A percentile compares a stretch with the other conserved stretches of the same genome.
Evolutionary conservation across 495 filamentous ascomycete species (phyloP).

Genomic region (Neurospora discreta): DNA sequence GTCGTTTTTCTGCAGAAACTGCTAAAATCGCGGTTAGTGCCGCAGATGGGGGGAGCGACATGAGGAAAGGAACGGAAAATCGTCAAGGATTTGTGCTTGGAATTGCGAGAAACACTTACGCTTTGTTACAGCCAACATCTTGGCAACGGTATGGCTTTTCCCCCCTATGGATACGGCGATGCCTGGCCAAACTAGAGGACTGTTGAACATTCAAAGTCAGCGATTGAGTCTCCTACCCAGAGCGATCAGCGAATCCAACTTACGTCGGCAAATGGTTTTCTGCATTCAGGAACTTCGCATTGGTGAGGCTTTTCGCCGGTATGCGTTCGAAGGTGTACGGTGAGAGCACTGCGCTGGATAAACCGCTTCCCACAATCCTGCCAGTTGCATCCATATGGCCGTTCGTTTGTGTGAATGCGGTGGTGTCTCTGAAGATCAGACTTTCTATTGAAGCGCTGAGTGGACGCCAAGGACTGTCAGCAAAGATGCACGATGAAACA

Average conservation of each 20-base stretch:
- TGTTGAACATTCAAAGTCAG: conserved; percentile 33
- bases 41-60: conserved; percentile 7
- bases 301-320: conserved; percentile 85
- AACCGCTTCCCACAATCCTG: conserved; percentile 76
- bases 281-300: conserved; percentile 69
- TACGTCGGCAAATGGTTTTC: conserved; percentile 81
- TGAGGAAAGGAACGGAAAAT: not conserved
- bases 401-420: conserved; percentile 83
- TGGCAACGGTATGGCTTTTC: conserved; percentile 76
- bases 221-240: not conserved
- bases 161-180: conserved; percentile 79
- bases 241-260: conserved; percentile 16
- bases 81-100: not conserved
- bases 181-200: conserved; percentile 81
- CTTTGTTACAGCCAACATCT: conserved; percentile 68
- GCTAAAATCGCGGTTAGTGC: conserved; percentile 17
- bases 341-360: conserved; percentile 80
- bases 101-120: conserved; percentile 36
- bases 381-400: conserved; percentile 63
- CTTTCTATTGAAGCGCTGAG: conserved; percentile 83
- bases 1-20: conserved; percentile 87
- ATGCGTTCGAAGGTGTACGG: conserved; percentile 77
- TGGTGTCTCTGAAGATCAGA: conserved; percentile 83
- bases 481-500: not conserved
- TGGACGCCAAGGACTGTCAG: not conserved